These are phyloP conservation scores for Phytophthora pini DNA, from an alignment of 352 stramenopile species.

Conservation along the genomic window DNA sequence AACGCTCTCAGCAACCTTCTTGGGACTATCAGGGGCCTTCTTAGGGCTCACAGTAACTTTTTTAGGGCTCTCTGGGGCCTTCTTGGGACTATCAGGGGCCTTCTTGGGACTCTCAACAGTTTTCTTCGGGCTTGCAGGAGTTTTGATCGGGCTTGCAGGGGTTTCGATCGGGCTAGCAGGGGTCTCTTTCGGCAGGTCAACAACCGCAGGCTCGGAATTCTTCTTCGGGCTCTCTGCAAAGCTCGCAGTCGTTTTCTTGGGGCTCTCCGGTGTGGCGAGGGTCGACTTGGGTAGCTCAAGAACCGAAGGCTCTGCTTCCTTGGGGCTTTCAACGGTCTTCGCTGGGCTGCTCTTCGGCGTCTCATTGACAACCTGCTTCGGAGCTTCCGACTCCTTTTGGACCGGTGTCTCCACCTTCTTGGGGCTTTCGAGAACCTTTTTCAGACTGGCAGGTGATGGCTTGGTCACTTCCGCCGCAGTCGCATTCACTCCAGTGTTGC, in stretches of 20 bases:
- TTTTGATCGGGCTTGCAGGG: slow-evolving; percentile 13
- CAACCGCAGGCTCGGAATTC: slow-evolving; percentile 7
- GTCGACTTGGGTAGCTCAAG: slow-evolving; percentile 19
- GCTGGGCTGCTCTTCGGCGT: slow-evolving; percentile 11
- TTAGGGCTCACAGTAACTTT: slow-evolving; percentile 10
- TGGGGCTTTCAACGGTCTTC: slow-evolving; percentile 28
- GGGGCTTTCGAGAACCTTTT: slow-evolving; percentile 5
- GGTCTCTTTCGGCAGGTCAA: slow-evolving; percentile 17
- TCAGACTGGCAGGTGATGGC: slow-evolving; percentile 9
- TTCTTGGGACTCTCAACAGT: slow-evolving; percentile 24
- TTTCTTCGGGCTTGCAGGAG: slow-evolving; percentile 24
- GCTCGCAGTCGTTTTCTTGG: slow-evolving; percentile 2
- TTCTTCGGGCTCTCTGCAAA: slow-evolving; percentile 32
- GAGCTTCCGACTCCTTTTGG: background rate
- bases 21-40: slow-evolving; percentile 12
- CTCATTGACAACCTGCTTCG: slow-evolving; percentile 9
- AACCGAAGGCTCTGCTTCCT: slow-evolving; percentile 29
- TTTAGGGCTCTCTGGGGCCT: slow-evolving; percentile 11
- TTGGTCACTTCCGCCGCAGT: background rate
- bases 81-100: slow-evolving; percentile 13
- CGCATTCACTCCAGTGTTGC: slow-evolving; percentile 38
- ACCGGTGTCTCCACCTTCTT: background rate
- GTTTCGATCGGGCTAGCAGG: slow-evolving; percentile 9
- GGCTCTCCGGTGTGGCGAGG: slow-evolving; percentile 5
- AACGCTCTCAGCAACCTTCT: slow-evolving; percentile 10